phyloP scores from a whole-genome alignment of 2,329 filamentous ascomycete species.

The Paecilomyces dactylethromorphus region DNA sequence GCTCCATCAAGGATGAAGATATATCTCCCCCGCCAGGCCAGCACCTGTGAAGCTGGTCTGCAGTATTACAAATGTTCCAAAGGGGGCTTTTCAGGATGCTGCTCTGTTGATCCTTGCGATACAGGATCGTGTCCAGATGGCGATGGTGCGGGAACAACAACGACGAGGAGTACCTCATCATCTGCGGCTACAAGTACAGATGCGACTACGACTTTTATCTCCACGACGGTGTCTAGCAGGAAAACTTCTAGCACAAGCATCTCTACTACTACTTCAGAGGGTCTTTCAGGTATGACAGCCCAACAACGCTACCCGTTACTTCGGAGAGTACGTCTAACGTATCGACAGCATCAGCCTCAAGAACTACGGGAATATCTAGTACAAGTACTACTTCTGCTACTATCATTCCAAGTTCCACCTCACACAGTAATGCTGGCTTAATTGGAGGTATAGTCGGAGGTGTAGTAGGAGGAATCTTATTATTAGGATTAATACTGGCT shows the following conservation, averaged over 20 bases:
- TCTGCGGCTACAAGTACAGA: neutral
- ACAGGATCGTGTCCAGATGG: constrained; percentile 22
- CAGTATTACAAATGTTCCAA: constrained; percentile 21
- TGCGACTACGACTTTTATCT: neutral
- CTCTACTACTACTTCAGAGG: neutral
- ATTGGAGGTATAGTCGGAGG: neutral
- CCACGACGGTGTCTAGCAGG: neutral
- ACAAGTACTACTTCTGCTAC: neutral
- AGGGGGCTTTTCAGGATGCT: constrained; percentile 23
- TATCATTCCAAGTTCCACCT: neutral
- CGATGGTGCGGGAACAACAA: neutral
- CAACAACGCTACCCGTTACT: neutral
- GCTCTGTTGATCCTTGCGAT: constrained; percentile 24
- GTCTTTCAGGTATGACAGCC: neutral
- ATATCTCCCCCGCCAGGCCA: constrained; percentile 6
- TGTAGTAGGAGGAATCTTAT: neutral
- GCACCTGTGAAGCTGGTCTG: constrained; percentile 11
- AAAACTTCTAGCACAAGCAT: neutral
- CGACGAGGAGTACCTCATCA: neutral
- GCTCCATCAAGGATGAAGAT: constrained; percentile 3
- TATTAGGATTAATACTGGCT: neutral
- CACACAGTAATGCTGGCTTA: neutral
- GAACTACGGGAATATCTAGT: neutral
- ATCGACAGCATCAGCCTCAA: neutral
- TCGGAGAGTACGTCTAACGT: neutral